A percentile compares a stretch with the other conserved stretches of the same genome.
Conservation (phyloP, 1,139 yeast genomes). For the Blastobotrys proliferans region DNA sequence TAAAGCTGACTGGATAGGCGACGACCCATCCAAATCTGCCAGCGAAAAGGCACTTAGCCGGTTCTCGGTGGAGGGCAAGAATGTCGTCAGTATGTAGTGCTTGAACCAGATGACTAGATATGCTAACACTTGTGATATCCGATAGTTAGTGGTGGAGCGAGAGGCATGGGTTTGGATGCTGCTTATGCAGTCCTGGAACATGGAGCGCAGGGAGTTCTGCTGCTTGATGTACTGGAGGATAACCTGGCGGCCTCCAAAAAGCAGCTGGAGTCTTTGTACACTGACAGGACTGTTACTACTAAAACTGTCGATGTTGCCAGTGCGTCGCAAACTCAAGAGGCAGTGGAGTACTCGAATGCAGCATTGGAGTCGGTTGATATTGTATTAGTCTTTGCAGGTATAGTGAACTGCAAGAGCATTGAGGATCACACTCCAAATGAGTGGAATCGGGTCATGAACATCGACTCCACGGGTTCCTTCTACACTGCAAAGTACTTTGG, state of each 20-base stretch:
- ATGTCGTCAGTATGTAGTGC: constrained; percentile 12
- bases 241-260: constrained; percentile 2
- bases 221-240: constrained; percentile 9
- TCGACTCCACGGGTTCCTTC: constrained; percentile 41
- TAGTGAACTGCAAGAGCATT: constrained; percentile 6
- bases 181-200: constrained; percentile 18
- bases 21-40: background rate
- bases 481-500: constrained; percentile 14
- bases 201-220: constrained; percentile 11
- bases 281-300: constrained; percentile 9
- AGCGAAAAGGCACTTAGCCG: constrained; percentile 11
- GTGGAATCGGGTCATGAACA: constrained; percentile 8
- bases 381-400: constrained; percentile 11
- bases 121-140: background rate
- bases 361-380: constrained; percentile 9
- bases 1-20: constrained; percentile 1
- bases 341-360: constrained; percentile 10
- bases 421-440: constrained; percentile 4
- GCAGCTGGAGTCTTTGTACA: constrained; percentile 6
- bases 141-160: constrained; percentile 17
- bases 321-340: background rate
- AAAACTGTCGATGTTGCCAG: background rate
- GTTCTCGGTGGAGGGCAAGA: constrained; percentile 14
- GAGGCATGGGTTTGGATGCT: constrained; percentile 17
- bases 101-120: background rate